Base-by-base conservation (phyloP, 179 eudicot genomes). In the Pouteria campechiana region DNA sequence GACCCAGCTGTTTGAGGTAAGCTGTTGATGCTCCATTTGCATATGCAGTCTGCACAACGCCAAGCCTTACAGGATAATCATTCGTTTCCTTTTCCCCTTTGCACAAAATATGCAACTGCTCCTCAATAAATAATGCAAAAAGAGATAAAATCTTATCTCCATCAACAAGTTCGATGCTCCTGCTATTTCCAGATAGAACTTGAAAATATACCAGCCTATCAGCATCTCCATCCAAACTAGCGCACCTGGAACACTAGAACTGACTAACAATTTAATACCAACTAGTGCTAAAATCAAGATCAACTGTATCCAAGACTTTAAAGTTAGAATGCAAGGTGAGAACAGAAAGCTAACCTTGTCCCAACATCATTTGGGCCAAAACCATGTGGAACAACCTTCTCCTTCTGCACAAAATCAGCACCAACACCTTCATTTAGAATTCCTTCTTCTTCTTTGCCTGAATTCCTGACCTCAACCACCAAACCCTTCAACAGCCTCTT, bases 391-490 rank as follows among this genome's bases (percentile, higher is more conserved):
- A 56, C 54, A 36, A 77, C 63, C 76, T 90, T 90, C 52, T 79
- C 94, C 67, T 90, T 90, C 63, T 90, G 98, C 67, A 90, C 98
- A 79, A 69, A 90, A 63, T 90, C 98, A 67, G 98, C 98, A 60
- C 96, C 98, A 48, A 86, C 98, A 50, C 73, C 82, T 57, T 90
- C 88, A 51, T 90, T 90, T 36, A 90, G 83, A 20, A 77, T 64
- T 48, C 98, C 98, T 21, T 55, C 80, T 56, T 61, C 76, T 21
- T 55, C 80, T 56, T 61, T 79, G 44, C 96, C 85, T 27, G 68
- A 50, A 47, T 90, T 90, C 46, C 96, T 81, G 46, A 87, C 68
- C 32, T 90, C 92, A 25, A 86, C 63, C 19, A 52, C 44, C 33
- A 78, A 60, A 54, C 34, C 68, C 52, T 42, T 60, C 57, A 83